phyloP scores from a whole-genome alignment of 2,329 filamentous ascomycete species.

The Penicillium sp. region DNA sequence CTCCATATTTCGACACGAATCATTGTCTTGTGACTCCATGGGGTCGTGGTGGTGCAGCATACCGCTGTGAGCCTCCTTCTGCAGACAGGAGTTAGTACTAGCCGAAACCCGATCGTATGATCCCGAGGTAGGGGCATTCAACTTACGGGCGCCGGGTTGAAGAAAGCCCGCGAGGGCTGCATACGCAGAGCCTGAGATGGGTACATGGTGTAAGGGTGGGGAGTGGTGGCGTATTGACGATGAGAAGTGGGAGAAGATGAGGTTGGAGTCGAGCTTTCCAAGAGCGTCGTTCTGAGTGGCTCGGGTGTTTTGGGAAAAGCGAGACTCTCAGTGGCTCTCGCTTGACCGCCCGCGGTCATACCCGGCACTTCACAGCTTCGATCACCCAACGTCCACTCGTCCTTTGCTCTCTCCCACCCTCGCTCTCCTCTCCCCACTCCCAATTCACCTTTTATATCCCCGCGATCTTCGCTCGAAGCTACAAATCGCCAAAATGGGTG shows the following conservation, averaged over 20 bases:
- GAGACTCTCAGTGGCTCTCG: slow-evolving; percentile 35
- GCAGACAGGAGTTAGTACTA: slow-evolving; percentile 42
- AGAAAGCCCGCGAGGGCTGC: slow-evolving; percentile 50
- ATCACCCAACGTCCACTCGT: slow-evolving; percentile 31
- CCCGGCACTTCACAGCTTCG: slow-evolving; percentile 38
- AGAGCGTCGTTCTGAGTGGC: slow-evolving; percentile 10
- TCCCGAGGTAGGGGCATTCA: slow-evolving; percentile 9
- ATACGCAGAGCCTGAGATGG: slow-evolving; percentile 66
- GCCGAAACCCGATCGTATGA: slow-evolving; percentile 22
- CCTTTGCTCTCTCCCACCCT: slow-evolving; percentile 25
- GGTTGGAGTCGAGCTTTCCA: slow-evolving; percentile 10
- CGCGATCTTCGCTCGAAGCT: slow-evolving; percentile 20
- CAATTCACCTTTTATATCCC: slow-evolving; percentile 17
- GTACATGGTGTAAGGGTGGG: slow-evolving; percentile 57
- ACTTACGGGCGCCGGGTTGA: slow-evolving; percentile 69
- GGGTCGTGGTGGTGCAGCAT: slow-evolving; percentile 29
- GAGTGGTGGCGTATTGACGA: slow-evolving; percentile 5
- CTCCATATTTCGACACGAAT: neutral
- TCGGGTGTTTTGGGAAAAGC: slow-evolving; percentile 39
- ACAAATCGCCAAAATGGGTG: slow-evolving; percentile 72
- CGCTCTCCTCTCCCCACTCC: slow-evolving; percentile 23
- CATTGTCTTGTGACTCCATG: slow-evolving; percentile 9
- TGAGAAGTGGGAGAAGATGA: slow-evolving; percentile 7
- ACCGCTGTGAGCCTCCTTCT: slow-evolving; percentile 68
- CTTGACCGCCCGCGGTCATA: slow-evolving; percentile 41